Conservation (phyloP, 441 rosid species). For the Eutrema salsugineum region DNA sequence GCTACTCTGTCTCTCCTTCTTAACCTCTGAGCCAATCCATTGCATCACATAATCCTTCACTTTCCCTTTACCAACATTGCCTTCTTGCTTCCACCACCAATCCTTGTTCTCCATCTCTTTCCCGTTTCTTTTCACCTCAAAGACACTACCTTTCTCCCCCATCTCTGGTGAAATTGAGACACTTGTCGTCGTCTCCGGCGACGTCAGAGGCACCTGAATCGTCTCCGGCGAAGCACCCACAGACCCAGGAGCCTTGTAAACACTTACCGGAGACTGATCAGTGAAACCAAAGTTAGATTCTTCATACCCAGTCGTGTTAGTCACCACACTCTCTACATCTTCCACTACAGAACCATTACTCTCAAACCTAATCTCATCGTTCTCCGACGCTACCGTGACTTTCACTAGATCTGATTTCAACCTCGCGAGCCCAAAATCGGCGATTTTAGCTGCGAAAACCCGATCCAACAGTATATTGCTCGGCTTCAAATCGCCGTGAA, state of each 20-base stretch:
- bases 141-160: conserved; percentile 23
- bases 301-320: conserved; percentile 53
- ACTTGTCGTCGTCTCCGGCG: conserved; percentile 21
- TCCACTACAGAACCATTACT: conserved; percentile 48
- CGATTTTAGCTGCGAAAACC: conserved; percentile 60
- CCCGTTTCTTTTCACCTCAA: conserved; percentile 35
- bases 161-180: conserved; percentile 28
- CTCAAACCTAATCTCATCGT: conserved; percentile 37
- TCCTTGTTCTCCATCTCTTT: conserved; percentile 39
- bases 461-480: conserved; percentile 75
- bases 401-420: conserved; percentile 47
- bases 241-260: conserved; percentile 15
- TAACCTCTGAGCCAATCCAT: conserved; percentile 88
- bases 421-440: conserved; percentile 88
- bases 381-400: conserved; percentile 34
- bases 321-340: conserved; percentile 63
- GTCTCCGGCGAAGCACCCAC: conserved; percentile 40
- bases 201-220: conserved; percentile 17
- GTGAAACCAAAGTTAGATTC: conserved; percentile 49
- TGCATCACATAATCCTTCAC: conserved; percentile 89
- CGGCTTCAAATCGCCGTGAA: conserved; percentile 87
- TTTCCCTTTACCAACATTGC: conserved; percentile 35
- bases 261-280: conserved; percentile 61
- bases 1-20: conserved; percentile 64
- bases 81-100: conserved; percentile 77